Percentiles rank a stretch among this genome's conserved stretches.
phyloP scores from a whole-genome alignment of 495 filamentous ascomycete genomes.

The Entonaema liquescens region DNA sequence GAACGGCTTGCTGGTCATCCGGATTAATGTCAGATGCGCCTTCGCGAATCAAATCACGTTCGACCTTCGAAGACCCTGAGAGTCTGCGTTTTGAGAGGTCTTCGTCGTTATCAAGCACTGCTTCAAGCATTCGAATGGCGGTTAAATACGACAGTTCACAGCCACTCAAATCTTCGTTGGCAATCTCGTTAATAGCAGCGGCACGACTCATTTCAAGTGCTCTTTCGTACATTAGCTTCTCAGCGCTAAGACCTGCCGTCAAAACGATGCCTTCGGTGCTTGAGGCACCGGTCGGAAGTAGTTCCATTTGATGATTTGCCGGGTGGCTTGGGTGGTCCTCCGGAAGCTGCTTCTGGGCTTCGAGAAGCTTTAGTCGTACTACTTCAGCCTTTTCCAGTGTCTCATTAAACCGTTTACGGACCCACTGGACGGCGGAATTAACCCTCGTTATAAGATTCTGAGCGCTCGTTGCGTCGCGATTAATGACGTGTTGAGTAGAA shows the following conservation, averaged over 20 bases:
- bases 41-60: slow-evolving; percentile 55
- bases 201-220: slow-evolving; percentile 95
- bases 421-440: slow-evolving; percentile 95
- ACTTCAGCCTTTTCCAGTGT: slow-evolving; percentile 94
- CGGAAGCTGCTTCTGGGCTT: slow-evolving; percentile 85
- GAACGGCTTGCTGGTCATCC: slow-evolving; percentile 76
- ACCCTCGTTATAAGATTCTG: slow-evolving; percentile 74
- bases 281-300: slow-evolving; percentile 62
- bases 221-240: slow-evolving; percentile 98
- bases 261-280: slow-evolving; percentile 64
- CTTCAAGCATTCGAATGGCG: slow-evolving; percentile 91
- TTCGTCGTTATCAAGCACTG: slow-evolving; percentile 87
- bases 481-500: slow-evolving; percentile 55
- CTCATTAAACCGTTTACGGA: slow-evolving; percentile 92
- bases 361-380: slow-evolving; percentile 83
- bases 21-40: slow-evolving; percentile 66
- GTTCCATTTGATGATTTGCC: slow-evolving; percentile 67
- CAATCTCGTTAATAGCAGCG: slow-evolving; percentile 94
- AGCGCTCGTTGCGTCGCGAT: slow-evolving; percentile 55
- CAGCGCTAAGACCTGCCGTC: slow-evolving; percentile 83
- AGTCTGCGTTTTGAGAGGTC: slow-evolving; percentile 59
- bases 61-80: slow-evolving; percentile 51
- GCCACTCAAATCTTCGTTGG: slow-evolving; percentile 84
- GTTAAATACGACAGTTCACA: slow-evolving; percentile 95
- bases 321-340: slow-evolving; percentile 87